Evolutionary conservation across 768 basidiomycete genomes (phyloP).

Genomic region (Tulasnella sp.): DNA sequence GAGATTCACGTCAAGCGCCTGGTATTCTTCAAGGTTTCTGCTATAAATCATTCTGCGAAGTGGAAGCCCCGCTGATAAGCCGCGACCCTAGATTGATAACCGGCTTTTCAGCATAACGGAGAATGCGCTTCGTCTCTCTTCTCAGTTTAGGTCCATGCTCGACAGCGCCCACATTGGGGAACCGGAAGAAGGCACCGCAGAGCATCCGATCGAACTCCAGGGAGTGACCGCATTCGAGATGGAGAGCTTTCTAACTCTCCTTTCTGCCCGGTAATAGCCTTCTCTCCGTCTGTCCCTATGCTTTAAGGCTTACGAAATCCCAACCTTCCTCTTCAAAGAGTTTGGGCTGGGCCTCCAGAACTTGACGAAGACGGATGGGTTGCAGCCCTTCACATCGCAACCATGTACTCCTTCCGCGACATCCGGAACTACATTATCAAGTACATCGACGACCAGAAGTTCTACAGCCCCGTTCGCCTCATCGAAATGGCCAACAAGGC

Average conservation of each 20-base stretch:
- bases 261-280: slow-evolving; percentile 8
- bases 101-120: background rate
- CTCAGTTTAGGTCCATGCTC: background rate
- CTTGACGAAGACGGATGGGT: slow-evolving; percentile 4
- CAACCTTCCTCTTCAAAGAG: background rate
- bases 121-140: background rate
- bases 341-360: slow-evolving; percentile 1
- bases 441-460: background rate
- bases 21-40: background rate
- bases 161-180: background rate
- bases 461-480: background rate
- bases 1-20: background rate
- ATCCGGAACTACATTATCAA: slow-evolving; percentile 19
- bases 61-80: too few relatives aligned
- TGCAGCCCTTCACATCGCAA: slow-evolving; percentile 10
- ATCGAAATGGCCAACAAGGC: slow-evolving; percentile 18
- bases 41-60: background rate
- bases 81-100: background rate
- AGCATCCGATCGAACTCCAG: background rate
- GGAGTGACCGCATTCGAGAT: background rate
- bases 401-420: slow-evolving; percentile 7
- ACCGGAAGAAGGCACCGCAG: background rate
- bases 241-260: slow-evolving; percentile 9
- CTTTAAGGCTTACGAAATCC: too few relatives aligned
- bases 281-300: background rate